A percentile compares a stretch with the other conserved stretches of the same genome.
Conservation (phyloP, 2,329 filamentous ascomycete species). For the Aspergillaceae sp. region DNA sequence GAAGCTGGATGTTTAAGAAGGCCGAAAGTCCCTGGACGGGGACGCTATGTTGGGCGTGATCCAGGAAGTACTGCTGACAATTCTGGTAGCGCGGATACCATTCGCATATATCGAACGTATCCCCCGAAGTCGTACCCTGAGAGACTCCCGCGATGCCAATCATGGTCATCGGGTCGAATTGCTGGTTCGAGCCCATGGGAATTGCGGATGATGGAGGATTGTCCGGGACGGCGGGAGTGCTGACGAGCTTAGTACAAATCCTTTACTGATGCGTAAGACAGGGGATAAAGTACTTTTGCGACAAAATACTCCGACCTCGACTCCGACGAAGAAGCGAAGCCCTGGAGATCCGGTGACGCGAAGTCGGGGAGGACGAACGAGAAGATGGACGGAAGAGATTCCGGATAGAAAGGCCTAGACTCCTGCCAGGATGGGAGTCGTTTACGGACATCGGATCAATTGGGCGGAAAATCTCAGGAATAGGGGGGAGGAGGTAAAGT, state of each 20-base stretch:
- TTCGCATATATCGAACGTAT: slow-evolving; percentile 61
- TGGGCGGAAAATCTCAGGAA: too few relatives aligned
- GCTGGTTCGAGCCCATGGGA: slow-evolving; percentile 23
- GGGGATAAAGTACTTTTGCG: slow-evolving; percentile 23
- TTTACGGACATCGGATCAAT: slow-evolving; percentile 27
- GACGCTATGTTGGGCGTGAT: slow-evolving; percentile 75
- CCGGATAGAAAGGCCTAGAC: slow-evolving; percentile 22
- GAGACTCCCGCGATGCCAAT: slow-evolving; percentile 29
- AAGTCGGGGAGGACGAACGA: slow-evolving; percentile 15
- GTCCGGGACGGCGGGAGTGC: slow-evolving; percentile 6
- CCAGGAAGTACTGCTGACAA: slow-evolving; percentile 84
- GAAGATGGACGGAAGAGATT: slow-evolving; percentile 23
- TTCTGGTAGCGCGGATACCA: slow-evolving; percentile 90
- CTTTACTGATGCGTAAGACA: slow-evolving; percentile 1
- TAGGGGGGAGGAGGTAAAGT: slow-evolving; percentile 9
- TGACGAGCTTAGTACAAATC: slow-evolving; percentile 3
- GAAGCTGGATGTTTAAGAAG: slow-evolving; percentile 84
- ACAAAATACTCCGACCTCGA: slow-evolving; percentile 27
- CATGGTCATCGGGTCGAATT: slow-evolving; percentile 31
- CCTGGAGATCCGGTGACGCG: slow-evolving; percentile 19
- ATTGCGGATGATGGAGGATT: slow-evolving; percentile 9
- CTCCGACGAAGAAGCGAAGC: slow-evolving; percentile 23
- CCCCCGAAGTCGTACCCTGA: slow-evolving; percentile 28
- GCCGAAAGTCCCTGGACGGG: slow-evolving; percentile 81
- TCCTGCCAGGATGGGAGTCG: slow-evolving; percentile 23